Base-by-base conservation (phyloP, 75 land plant genomes). In the Isoetes taiwanensis region DNA sequence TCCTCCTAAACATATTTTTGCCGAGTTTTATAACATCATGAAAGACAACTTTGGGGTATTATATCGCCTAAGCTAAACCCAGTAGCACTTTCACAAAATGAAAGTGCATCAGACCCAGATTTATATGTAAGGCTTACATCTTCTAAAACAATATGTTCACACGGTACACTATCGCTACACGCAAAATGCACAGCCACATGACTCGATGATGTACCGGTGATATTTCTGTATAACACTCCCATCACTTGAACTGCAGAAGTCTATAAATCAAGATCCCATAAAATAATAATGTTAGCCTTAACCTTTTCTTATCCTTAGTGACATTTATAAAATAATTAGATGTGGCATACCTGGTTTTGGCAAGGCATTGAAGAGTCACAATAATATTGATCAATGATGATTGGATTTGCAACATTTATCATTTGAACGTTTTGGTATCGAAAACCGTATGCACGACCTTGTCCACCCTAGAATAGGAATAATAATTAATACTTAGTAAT, bases 121-220 rank as follows among this genome's bases (percentile, higher is more conserved):
- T 65, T n/a, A n/a, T n/a, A n/a, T n/a, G n/a, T n/a, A n/a, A n/a
- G n/a, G n/a, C n/a, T n/a, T n/a, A n/a, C n/a, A n/a, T n/a, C n/a
- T n/a, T n/a, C n/a, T n/a, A n/a, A n/a, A n/a, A n/a, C n/a, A n/a
- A 91, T 78, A 43, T 72, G 64, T 61, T 50, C 68, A 73, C 97
- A 91, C 4, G 97, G 88, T 24, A 86, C 80, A 0, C 65, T 59
- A 43, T 87, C 83, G 28, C 97, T 91, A 78, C 97, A 91, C 1
- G 75, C 77, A 43, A 91, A 80, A 19, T 75, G 78, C 55, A 91
- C 85, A 24, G 83, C 95, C 16, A 69, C 25, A 1, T 48, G 17
- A 28, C 79, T 78, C 25, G 58, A 73, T 24, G 95, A 74, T 0
- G 95, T 87, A 30, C 95, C 95, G 11, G 55, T 74, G 28, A 91